A percentile compares a stretch with the other conserved stretches of the same genome.
Conservation (phyloP, 2,329 filamentous ascomycete genomes). For the Aaosphaeria pasadenensis region DNA sequence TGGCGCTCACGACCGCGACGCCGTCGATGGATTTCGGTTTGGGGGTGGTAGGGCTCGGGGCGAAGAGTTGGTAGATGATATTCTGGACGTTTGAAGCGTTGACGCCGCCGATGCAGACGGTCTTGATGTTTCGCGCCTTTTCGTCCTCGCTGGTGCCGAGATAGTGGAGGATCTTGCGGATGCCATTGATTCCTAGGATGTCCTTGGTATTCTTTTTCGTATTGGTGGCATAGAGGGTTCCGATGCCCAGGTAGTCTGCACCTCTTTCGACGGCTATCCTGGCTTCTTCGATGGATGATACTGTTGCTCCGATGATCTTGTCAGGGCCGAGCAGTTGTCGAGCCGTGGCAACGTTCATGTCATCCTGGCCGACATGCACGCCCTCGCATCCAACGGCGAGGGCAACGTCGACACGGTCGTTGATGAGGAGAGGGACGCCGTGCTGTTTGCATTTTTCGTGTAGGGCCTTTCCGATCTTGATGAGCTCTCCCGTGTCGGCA, state of each 20-base stretch:
- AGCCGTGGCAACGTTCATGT: slow-evolving; percentile 69
- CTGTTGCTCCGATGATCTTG: slow-evolving; percentile 86
- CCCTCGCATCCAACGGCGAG: slow-evolving; percentile 84
- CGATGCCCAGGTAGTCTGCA: slow-evolving; percentile 89
- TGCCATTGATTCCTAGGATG: slow-evolving; percentile 71
- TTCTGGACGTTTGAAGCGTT: slow-evolving; percentile 72
- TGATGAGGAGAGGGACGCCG: slow-evolving; percentile 80
- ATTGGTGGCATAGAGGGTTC: slow-evolving; percentile 78
- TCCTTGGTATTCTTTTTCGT: slow-evolving; percentile 85
- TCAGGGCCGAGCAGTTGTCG: slow-evolving; percentile 69
- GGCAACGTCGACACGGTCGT: slow-evolving; percentile 88
- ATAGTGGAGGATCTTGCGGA: slow-evolving; percentile 62
- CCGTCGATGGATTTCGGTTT: slow-evolving; percentile 66
- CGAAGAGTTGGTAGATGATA: slow-evolving; percentile 68
- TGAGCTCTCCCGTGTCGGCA: slow-evolving; percentile 67
- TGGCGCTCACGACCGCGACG: slow-evolving; percentile 84
- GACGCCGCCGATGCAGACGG: slow-evolving; percentile 88
- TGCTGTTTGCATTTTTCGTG: slow-evolving; percentile 67
- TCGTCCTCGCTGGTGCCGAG: slow-evolving; percentile 48
- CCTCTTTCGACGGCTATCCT: slow-evolving; percentile 67
- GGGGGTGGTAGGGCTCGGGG: slow-evolving; percentile 17
- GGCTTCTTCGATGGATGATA: slow-evolving; percentile 72
- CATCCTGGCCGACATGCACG: slow-evolving; percentile 93
- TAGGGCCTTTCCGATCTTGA: slow-evolving; percentile 67
- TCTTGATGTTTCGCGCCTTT: slow-evolving; percentile 30